Percentiles rank a stretch among this genome's conserved stretches.
Conservation (phyloP, 2,329 filamentous ascomycete genomes). For the Ophiostoma triangulosporum region DNA sequence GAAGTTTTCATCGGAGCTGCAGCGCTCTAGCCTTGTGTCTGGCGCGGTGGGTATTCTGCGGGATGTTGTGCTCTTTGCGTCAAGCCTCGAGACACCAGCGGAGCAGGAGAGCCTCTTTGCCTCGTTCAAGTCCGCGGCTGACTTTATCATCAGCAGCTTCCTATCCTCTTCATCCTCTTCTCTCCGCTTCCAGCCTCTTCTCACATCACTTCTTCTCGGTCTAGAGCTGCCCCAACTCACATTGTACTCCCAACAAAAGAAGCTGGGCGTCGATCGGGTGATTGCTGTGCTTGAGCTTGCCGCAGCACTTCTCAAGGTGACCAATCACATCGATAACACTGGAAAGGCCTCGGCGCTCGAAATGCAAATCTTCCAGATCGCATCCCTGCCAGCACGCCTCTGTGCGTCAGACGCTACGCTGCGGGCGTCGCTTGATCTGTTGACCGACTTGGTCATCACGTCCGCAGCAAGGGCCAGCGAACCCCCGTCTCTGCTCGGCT, state of each 20-base stretch:
- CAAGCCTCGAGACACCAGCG: conserved; percentile 42
- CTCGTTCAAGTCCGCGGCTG: conserved; percentile 58
- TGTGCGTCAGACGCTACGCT: conserved; percentile 58
- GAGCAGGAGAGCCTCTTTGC: conserved; percentile 30
- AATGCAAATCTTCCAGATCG: conserved; percentile 66
- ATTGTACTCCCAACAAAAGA: conserved; percentile 40
- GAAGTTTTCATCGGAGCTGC: conserved; percentile 59
- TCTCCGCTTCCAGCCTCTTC: conserved; percentile 62
- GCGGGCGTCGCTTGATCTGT: conserved; percentile 50
- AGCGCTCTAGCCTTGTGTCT: conserved; percentile 55
- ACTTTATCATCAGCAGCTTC: conserved; percentile 65
- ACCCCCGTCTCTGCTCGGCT: conserved; percentile 85
- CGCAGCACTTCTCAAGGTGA: conserved; percentile 55
- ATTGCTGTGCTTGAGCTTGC: conserved; percentile 51
- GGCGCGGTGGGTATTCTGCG: conserved; percentile 57
- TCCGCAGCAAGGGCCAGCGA: conserved; percentile 50
- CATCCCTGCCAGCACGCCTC: conserved; percentile 62
- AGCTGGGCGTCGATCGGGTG: conserved; percentile 49
- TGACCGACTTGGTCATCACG: conserved; percentile 61
- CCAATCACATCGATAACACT: conserved; percentile 48
- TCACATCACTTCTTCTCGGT: conserved; percentile 54
- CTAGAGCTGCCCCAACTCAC: conserved; percentile 47
- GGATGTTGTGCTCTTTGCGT: conserved; percentile 57
- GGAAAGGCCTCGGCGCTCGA: conserved; percentile 57
- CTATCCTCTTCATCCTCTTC: conserved; percentile 55